Evolutionary conservation across 495 filamentous ascomycete genomes (phyloP).

Genomic region (Daldinia bambusicola): DNA sequence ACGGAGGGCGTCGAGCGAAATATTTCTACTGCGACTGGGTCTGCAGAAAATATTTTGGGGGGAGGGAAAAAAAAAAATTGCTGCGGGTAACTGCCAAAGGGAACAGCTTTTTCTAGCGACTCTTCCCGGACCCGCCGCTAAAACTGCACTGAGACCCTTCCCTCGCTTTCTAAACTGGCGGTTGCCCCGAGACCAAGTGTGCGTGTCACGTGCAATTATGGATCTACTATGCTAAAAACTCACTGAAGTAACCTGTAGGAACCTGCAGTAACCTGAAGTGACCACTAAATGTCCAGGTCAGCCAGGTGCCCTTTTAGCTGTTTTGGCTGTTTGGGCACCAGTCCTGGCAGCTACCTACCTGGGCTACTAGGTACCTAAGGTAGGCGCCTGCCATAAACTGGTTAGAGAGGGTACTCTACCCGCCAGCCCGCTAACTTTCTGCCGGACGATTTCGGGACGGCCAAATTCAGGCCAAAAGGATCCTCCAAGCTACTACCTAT

Average conservation of each 20-base stretch:
- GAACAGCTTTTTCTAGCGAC: slow-evolving; percentile 53
- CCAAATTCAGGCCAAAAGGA: slow-evolving; percentile 36
- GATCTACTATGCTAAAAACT: slow-evolving; percentile 12
- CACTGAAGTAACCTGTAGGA: slow-evolving; percentile 1
- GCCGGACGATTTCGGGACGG: slow-evolving; percentile 45
- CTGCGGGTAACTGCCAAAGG: slow-evolving; percentile 48
- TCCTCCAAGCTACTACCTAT: neutral
- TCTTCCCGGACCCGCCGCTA: slow-evolving; percentile 50
- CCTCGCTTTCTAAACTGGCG: slow-evolving; percentile 55
- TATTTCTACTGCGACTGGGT: slow-evolving; percentile 48
- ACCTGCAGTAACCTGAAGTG: neutral
- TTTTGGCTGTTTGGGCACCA: neutral
- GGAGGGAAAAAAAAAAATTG: slow-evolving; percentile 60
- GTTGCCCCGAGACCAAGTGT: slow-evolving; percentile 45
- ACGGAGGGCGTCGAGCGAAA: slow-evolving; percentile 47
- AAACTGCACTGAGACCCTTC: slow-evolving; percentile 50
- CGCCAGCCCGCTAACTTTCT: slow-evolving; percentile 7
- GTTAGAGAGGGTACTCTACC: neutral
- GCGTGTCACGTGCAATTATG: slow-evolving; percentile 39
- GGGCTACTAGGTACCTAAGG: no score
- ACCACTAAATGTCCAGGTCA: slow-evolving; percentile 7
- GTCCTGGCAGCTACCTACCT: neutral
- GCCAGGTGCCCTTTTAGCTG: no score
- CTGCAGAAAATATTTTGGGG: slow-evolving; percentile 48
- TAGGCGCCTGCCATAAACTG: slow-evolving; percentile 10